Conservation (phyloP, 2,329 filamentous ascomycete species). For the Torrubiella hemipterigena region DNA sequence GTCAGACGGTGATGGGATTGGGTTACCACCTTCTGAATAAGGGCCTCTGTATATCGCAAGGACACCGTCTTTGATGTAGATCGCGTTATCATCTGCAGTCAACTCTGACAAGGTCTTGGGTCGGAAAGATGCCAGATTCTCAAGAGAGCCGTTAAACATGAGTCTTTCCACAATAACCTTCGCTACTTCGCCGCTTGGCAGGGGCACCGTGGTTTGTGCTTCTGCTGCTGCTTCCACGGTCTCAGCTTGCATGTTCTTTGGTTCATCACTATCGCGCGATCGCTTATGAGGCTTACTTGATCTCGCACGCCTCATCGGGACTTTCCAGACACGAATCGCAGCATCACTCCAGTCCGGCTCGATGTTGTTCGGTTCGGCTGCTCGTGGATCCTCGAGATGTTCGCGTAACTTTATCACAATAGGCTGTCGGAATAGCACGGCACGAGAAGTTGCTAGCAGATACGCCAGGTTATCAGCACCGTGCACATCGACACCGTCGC, state of each 20-base stretch:
- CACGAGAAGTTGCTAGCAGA: slow-evolving; percentile 66
- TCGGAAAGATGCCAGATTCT: slow-evolving; percentile 10
- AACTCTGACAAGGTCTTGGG: slow-evolving; percentile 15
- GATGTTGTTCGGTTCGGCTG: slow-evolving; percentile 11
- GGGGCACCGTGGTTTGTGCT: slow-evolving; percentile 4
- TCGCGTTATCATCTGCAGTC: slow-evolving; percentile 25
- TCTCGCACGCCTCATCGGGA: slow-evolving; percentile 35
- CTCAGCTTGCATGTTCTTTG: slow-evolving; percentile 4
- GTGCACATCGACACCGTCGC: slow-evolving; percentile 50
- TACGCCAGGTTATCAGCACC: slow-evolving; percentile 73
- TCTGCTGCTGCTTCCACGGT: slow-evolving; percentile 9
- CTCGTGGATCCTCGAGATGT: slow-evolving; percentile 34
- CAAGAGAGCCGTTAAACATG: slow-evolving; percentile 22
- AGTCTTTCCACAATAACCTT: slow-evolving; percentile 17
- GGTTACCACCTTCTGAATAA: slow-evolving; percentile 10
- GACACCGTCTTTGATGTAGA: slow-evolving; percentile 50
- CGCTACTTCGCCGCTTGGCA: slow-evolving; percentile 19
- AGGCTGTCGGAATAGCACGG: slow-evolving; percentile 78
- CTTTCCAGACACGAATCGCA: slow-evolving; percentile 73
- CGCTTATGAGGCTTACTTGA: slow-evolving; percentile 24
- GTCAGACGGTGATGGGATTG: slow-evolving; percentile 10
- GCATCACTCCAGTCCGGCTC: slow-evolving; percentile 64
- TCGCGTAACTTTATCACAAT: slow-evolving; percentile 65
- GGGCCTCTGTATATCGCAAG: slow-evolving; percentile 62
- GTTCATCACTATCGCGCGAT: slow-evolving; percentile 11